These are phyloP conservation scores for Apiospora koreana DNA, from an alignment of 2,329 filamentous ascomycete genomes.

Conservation along the genomic window DNA sequence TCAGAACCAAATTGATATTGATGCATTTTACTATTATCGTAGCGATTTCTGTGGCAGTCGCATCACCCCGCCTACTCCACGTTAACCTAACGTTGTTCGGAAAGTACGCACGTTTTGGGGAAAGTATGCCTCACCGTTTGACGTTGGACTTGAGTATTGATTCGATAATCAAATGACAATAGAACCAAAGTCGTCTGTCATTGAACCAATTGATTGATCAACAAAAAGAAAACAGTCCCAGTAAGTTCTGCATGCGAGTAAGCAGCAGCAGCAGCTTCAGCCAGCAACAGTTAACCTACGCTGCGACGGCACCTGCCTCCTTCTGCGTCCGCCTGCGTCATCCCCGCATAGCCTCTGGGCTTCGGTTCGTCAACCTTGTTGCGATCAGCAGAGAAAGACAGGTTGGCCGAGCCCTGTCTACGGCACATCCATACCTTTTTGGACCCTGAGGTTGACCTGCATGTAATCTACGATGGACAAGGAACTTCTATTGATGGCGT, in stretches of 20 bases:
- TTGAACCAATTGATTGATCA: not conserved
- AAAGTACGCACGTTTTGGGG: not conserved
- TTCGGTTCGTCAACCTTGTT: slow-evolving; percentile 2
- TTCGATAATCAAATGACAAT: not conserved
- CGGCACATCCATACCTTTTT: not conserved
- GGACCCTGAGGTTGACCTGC: slow-evolving; percentile 10
- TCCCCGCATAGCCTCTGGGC: not conserved
- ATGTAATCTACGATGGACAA: slow-evolving; percentile 11
- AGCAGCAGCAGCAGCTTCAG: not conserved
- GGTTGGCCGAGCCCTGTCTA: not conserved
- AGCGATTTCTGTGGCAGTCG: not conserved
- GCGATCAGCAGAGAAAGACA: not conserved
- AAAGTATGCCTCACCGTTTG: not conserved
- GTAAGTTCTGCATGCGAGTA: not conserved
- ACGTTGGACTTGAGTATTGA: not conserved
- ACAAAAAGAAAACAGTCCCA: not conserved
- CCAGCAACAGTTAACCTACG: not conserved
- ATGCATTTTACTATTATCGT: too few species aligned
- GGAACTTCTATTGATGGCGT: not conserved
- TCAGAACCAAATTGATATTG: too few species aligned
- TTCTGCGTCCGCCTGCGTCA: not conserved
- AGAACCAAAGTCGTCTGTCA: not conserved
- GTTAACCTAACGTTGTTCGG: not conserved
- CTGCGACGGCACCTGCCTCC: not conserved
- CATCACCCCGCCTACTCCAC: not conserved